These are phyloP conservation scores for Pyrus hybrid DNA, from an alignment of 331 rosid genomes.

Conservation along the genomic window DNA sequence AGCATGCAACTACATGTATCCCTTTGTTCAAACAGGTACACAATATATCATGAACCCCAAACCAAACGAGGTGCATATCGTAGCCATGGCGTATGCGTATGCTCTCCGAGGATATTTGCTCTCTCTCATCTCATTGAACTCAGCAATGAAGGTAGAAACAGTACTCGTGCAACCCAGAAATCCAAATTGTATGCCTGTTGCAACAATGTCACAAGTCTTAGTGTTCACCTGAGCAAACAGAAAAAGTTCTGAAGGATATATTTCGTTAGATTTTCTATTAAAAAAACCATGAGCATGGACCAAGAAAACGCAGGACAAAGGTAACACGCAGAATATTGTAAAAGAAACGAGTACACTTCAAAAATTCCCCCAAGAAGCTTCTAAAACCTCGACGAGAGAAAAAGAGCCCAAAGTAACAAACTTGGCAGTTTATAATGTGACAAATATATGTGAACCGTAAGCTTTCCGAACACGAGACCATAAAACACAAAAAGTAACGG, in stretches of 20 bases:
- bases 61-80: conserved; percentile 44
- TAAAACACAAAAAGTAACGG: not conserved
- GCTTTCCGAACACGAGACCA: not conserved
- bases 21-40: conserved; percentile 61
- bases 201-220: conserved; percentile 39
- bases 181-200: conserved; percentile 56
- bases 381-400: not conserved
- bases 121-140: conserved; percentile 74
- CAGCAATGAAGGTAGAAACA: conserved; percentile 65
- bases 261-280: not conserved
- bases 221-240: conserved; percentile 32
- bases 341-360: not conserved
- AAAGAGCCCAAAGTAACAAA: not conserved
- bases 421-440: not conserved
- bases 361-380: not conserved
- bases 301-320: not conserved
- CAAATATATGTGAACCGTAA: not conserved
- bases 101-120: conserved; percentile 68
- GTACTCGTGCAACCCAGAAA: conserved; percentile 76
- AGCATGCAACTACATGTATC: conserved; percentile 21
- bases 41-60: conserved; percentile 61
- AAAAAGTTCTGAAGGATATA: not conserved
- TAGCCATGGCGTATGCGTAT: conserved; percentile 45
- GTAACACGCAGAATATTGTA: not conserved
- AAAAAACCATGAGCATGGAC: not conserved